Evolutionary conservation across 78 protist species (phyloP).

Genomic region (Dictyostelium discoideum): DNA sequence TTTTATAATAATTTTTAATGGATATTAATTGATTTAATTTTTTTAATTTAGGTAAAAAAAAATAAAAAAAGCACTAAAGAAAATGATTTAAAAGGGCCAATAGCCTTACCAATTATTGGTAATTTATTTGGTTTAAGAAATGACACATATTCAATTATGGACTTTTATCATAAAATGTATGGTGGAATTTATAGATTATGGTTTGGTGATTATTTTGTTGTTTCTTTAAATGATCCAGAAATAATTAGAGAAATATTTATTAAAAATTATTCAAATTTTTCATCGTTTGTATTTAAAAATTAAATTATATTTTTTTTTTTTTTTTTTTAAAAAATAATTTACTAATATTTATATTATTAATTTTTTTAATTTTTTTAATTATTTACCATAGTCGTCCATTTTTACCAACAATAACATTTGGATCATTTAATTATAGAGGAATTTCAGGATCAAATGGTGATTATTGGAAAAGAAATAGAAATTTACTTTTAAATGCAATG

Average conservation of each 20-base stretch:
- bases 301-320: too few relatives aligned
- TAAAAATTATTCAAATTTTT: background rate
- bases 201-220: slow-evolving; percentile 32
- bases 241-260: background rate
- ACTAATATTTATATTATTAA: background rate
- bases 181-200: slow-evolving; percentile 44
- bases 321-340: background rate
- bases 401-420: background rate
- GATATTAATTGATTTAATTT: background rate
- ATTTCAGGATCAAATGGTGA: background rate
- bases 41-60: background rate
- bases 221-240: background rate
- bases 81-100: background rate
- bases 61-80: background rate
- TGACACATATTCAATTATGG: slow-evolving; percentile 1
- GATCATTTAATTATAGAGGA: background rate
- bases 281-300: background rate
- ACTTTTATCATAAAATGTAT: slow-evolving; percentile 7
- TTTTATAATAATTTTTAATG: background rate
- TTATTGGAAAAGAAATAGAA: slow-evolving; percentile 18
- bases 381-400: slow-evolving; percentile 8
- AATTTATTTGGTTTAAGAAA: slow-evolving; percentile 9
- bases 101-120: slow-evolving; percentile 33
- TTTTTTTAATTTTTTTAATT: background rate
- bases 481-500: slow-evolving; percentile 12